These are phyloP conservation scores for Wallacemonas collosoma DNA, from an alignment of 208 protist genomes.

Conservation along the genomic window DNA sequence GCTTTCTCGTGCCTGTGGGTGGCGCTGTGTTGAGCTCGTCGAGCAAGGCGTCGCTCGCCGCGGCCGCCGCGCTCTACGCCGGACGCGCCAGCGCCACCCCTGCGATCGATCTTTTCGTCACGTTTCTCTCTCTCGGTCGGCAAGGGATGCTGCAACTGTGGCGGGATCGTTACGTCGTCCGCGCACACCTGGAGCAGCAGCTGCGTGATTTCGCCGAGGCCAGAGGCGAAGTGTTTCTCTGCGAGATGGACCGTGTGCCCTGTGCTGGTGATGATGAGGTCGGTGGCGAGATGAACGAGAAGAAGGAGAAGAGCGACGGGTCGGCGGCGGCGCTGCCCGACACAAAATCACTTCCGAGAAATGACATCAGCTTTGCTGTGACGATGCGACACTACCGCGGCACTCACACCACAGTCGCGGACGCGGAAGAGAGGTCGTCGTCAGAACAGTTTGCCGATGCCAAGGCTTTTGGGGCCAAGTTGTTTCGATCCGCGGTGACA, in stretches of 20 bases:
- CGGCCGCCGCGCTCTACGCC: slow-evolving; percentile 79
- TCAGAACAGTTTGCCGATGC: slow-evolving; percentile 17
- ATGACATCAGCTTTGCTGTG: slow-evolving; percentile 87
- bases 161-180: slow-evolving; percentile 62
- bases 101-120: slow-evolving; percentile 97
- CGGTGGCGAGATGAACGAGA: slow-evolving; percentile 7
- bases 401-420: background rate
- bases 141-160: slow-evolving; percentile 79
- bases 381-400: slow-evolving; percentile 54
- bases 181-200: slow-evolving; percentile 36
- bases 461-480: slow-evolving; percentile 60
- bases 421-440: background rate
- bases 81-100: slow-evolving; percentile 93
- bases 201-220: slow-evolving; percentile 57
- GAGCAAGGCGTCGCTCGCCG: slow-evolving; percentile 19
- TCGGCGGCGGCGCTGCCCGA: background rate
- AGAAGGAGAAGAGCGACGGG: background rate
- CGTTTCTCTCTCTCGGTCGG: slow-evolving; percentile 93
- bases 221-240: slow-evolving; percentile 53
- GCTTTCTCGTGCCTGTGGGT: slow-evolving; percentile 98
- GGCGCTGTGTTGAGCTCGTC: slow-evolving; percentile 66
- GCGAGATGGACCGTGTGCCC: slow-evolving; percentile 14
- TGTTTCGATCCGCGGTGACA: slow-evolving; percentile 74
- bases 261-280: background rate
- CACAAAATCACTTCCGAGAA: slow-evolving; percentile 23